Percentiles rank a stretch among this genome's conserved stretches.
phyloP scores from a whole-genome alignment of 805 yeast species.

The Yarrowia sp. region DNA sequence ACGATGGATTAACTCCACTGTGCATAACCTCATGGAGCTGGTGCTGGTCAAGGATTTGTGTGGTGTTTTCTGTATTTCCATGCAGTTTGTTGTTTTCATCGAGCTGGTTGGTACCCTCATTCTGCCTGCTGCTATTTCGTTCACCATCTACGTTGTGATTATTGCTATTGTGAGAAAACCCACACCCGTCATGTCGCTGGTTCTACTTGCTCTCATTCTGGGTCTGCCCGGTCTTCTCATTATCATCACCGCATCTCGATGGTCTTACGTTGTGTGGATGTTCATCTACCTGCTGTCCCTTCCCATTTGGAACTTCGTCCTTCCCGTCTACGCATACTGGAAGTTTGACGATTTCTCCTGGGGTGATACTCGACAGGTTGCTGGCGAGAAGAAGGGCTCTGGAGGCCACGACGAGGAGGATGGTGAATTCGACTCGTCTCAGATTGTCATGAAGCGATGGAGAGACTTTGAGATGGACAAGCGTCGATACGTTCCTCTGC shows the following conservation, averaged over 20 bases:
- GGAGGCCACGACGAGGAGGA: slow-evolving; percentile 70
- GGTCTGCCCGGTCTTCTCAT: slow-evolving; percentile 87
- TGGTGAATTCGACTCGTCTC: slow-evolving; percentile 91
- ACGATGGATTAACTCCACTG: slow-evolving; percentile 96
- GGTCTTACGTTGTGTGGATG: slow-evolving; percentile 80
- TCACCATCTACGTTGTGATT: slow-evolving; percentile 80
- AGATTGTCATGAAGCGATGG: slow-evolving; percentile 92
- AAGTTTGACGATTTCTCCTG: slow-evolving; percentile 95
- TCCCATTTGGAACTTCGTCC: slow-evolving; percentile 90
- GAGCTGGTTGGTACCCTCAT: slow-evolving; percentile 89
- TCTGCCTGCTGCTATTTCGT: slow-evolving; percentile 84
- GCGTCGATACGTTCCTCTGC: slow-evolving; percentile 53
- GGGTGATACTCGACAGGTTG: slow-evolving; percentile 92
- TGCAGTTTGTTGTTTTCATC: slow-evolving; percentile 88
- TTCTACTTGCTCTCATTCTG: slow-evolving; percentile 75
- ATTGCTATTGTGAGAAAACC: slow-evolving; percentile 75
- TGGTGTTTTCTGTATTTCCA: slow-evolving; percentile 93
- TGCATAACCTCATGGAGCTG: slow-evolving; percentile 90
- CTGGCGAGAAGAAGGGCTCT: slow-evolving; percentile 65
- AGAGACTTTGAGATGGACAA: slow-evolving; percentile 86
- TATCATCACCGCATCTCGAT: slow-evolving; percentile 77
- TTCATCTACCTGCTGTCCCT: slow-evolving; percentile 76
- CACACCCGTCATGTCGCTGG: slow-evolving; percentile 78
- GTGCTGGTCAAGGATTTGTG: slow-evolving; percentile 85
- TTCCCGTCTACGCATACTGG: slow-evolving; percentile 90